A percentile compares a stretch with the other conserved stretches of the same genome.
Evolutionary conservation across 1,139 yeast species (phyloP).

Genomic region (Yamadazyma oceani): DNA sequence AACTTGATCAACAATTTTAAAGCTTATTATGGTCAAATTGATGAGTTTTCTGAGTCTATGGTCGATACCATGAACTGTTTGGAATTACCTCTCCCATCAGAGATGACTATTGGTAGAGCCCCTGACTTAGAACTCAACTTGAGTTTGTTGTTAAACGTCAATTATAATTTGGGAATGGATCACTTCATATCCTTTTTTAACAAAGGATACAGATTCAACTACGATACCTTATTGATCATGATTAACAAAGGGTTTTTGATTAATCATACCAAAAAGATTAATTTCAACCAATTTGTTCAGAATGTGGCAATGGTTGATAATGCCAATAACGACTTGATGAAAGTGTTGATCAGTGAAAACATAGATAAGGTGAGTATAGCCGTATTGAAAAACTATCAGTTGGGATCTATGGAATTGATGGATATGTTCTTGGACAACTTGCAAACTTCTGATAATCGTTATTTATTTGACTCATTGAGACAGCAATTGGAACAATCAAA

Average conservation of each 20-base stretch:
- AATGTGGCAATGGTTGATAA: constrained; percentile 4
- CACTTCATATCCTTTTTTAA: constrained; percentile 29
- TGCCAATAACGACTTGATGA: constrained; percentile 17
- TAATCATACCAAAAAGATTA: constrained; percentile 21
- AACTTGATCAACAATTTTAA: constrained; percentile 22
- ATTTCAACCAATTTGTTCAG: constrained; percentile 27
- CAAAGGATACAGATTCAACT: constrained; percentile 31
- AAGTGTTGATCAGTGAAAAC: constrained; percentile 22
- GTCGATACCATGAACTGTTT: constrained; percentile 18
- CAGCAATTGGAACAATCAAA: neutral
- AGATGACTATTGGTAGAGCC: neutral
- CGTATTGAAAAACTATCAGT: constrained; percentile 12
- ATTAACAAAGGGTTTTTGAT: constrained; percentile 30
- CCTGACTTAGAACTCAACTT: constrained; percentile 24
- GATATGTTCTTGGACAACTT: constrained; percentile 7
- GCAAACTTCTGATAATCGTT: constrained; percentile 11
- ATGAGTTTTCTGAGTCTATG: constrained; percentile 22
- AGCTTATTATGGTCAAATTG: constrained; percentile 1
- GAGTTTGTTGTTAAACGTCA: constrained; percentile 29
- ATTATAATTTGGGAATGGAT: constrained; percentile 28
- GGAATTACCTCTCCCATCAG: constrained; percentile 4
- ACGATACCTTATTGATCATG: constrained; percentile 35
- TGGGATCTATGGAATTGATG: constrained; percentile 8
- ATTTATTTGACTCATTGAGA: constrained; percentile 8
- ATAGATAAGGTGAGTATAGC: constrained; percentile 32